phyloP scores from a whole-genome alignment of 257 asterid genomes.

The Capsicum rhomboideum region DNA sequence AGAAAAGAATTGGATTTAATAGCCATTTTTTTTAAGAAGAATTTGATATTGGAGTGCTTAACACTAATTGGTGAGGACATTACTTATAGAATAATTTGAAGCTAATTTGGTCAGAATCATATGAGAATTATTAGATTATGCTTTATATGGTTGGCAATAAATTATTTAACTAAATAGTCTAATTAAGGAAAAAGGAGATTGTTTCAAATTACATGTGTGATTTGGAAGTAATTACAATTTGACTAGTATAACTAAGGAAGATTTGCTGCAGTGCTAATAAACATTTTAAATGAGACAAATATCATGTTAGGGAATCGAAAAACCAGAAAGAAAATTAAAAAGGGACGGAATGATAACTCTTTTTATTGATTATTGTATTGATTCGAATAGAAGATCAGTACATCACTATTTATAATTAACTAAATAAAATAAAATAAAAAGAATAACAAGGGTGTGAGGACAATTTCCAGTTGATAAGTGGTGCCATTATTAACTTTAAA shows the following conservation, averaged over 20 bases:
- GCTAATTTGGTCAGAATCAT: not conserved
- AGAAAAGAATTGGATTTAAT: not conserved
- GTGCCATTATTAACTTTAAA: no score
- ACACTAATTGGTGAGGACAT: not conserved
- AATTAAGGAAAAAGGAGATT: not conserved
- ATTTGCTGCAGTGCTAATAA: not conserved
- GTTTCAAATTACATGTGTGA: not conserved
- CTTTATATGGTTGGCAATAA: not conserved
- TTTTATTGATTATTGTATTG: no score
- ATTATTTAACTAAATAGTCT: not conserved
- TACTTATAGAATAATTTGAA: not conserved
- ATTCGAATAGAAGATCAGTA: no score
- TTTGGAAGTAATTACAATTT: not conserved
- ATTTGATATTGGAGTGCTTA: not conserved
- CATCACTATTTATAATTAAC: no score
- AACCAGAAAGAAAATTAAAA: no score
- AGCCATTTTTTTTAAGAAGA: slow-evolving; percentile 5
- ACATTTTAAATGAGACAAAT: no score
- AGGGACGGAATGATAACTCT: no score
- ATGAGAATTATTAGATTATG: not conserved
- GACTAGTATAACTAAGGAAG: not conserved
- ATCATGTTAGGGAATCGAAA: no score
- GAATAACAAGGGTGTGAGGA: no score
- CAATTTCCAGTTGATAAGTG: no score
- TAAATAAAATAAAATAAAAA: no score